These are phyloP conservation scores for Schizochytrium sp. DNA, from an alignment of 108 stramenopile genomes.

Conservation along the genomic window DNA sequence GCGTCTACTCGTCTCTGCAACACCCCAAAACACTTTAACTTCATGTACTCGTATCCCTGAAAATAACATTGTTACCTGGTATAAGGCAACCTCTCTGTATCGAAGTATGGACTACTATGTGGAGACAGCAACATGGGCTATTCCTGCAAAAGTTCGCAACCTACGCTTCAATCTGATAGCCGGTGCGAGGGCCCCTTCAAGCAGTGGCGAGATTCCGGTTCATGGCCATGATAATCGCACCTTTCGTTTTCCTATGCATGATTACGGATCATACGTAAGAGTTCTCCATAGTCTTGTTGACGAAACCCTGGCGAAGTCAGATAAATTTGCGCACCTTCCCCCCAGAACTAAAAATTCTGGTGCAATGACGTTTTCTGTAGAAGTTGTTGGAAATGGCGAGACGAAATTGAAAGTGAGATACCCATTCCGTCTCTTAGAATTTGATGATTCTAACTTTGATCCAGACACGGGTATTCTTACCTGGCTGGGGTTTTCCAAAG, in stretches of 20 bases:
- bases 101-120: constrained; percentile 46
- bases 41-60: neutral
- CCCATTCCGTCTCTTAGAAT: no score
- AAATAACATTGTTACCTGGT: neutral
- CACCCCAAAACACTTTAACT: neutral
- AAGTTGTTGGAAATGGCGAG: no score
- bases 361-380: no score
- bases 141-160: neutral
- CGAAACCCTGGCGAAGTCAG: neutral
- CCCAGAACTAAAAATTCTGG: no score
- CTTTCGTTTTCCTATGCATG: constrained; percentile 13
- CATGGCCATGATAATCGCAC: neutral
- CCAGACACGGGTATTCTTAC: no score
- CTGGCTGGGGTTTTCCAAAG: no score
- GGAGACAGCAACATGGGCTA: constrained; percentile 23
- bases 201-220: no score
- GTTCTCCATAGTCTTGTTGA: neutral
- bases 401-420: no score
- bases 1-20: constrained; percentile 33
- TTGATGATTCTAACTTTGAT: no score
- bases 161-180: neutral
- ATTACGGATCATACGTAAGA: neutral
- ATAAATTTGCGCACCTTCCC: neutral
- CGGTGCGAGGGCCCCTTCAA: neutral
- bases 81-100: neutral